These are phyloP conservation scores for Stemphylium lycopersici DNA, from an alignment of 2,329 filamentous ascomycete species.

Conservation along the genomic window DNA sequence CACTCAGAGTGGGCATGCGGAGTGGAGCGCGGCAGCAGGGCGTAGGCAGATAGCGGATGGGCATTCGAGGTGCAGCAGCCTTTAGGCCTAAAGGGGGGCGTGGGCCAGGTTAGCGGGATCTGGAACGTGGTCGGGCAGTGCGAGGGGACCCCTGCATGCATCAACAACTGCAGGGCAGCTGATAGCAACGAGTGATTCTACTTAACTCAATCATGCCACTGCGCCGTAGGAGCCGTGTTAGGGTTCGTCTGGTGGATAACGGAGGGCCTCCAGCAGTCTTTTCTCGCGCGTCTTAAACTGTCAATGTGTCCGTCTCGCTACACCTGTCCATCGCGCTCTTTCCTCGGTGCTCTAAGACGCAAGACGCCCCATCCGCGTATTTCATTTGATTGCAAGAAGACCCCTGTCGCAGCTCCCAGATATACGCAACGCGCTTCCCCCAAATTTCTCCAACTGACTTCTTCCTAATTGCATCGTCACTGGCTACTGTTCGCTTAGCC, in stretches of 20 bases:
- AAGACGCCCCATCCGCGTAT: slow-evolving; percentile 11
- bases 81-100: neutral
- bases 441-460: neutral
- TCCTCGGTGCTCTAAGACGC: slow-evolving; percentile 14
- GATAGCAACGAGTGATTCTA: slow-evolving; percentile 6
- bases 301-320: neutral
- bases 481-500: too few species aligned
- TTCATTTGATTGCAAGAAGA: slow-evolving; percentile 12
- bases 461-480: neutral
- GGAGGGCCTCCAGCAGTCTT: neutral
- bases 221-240: neutral
- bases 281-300: neutral
- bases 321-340: slow-evolving; percentile 4
- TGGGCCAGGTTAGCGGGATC: slow-evolving; percentile 11
- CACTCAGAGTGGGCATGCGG: neutral
- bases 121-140: slow-evolving; percentile 17
- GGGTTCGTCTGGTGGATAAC: neutral
- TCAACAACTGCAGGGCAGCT: slow-evolving; percentile 12
- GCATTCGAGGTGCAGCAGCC: neutral
- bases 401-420: slow-evolving; percentile 9
- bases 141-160: slow-evolving; percentile 10
- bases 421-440: slow-evolving; percentile 7
- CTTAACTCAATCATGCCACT: slow-evolving; percentile 9
- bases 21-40: too few species aligned
- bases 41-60: neutral